Evolutionary conservation across 75 land plant species (phyloP).

Genomic region (Ceratopteris richardii): DNA sequence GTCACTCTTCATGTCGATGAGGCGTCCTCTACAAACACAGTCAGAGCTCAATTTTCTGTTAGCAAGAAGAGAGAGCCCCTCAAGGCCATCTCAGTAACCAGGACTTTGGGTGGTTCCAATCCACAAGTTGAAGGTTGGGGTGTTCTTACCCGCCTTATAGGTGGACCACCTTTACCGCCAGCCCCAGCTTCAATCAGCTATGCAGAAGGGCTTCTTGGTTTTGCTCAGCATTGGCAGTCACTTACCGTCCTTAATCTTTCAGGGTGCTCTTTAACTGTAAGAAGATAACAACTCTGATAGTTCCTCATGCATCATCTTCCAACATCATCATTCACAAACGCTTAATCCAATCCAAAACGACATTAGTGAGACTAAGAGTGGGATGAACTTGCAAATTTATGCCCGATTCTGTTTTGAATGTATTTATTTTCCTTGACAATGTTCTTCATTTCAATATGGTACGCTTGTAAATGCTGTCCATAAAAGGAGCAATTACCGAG

Average conservation of each 20-base stretch:
- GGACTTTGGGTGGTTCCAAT: constrained; percentile 59
- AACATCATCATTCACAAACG: not conserved
- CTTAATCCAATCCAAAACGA: no score
- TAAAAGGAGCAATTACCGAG: no score
- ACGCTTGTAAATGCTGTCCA: no score
- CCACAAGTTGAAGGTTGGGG: constrained; percentile 85
- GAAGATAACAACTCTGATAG: not conserved
- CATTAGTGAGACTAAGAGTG: no score
- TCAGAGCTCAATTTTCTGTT: constrained; percentile 49
- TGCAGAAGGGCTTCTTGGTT: constrained; percentile 28
- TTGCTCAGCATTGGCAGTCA: constrained; percentile 64
- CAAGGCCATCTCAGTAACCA: constrained; percentile 42
- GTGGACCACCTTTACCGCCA: constrained; percentile 2
- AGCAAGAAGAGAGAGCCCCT: constrained; percentile 76
- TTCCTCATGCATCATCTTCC: not conserved
- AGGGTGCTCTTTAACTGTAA: constrained; percentile 55
- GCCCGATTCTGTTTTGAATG: no score
- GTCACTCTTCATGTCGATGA: constrained; percentile 15
- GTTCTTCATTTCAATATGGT: no score
- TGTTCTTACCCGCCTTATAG: constrained; percentile 53
- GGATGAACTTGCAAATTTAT: no score
- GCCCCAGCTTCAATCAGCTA: constrained; percentile 6
- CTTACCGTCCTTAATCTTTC: constrained; percentile 56
- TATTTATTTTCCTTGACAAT: no score
- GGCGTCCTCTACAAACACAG: not conserved